These are phyloP conservation scores for Geosmithia flava DNA, from an alignment of 2,329 filamentous ascomycete genomes.

Conservation along the genomic window DNA sequence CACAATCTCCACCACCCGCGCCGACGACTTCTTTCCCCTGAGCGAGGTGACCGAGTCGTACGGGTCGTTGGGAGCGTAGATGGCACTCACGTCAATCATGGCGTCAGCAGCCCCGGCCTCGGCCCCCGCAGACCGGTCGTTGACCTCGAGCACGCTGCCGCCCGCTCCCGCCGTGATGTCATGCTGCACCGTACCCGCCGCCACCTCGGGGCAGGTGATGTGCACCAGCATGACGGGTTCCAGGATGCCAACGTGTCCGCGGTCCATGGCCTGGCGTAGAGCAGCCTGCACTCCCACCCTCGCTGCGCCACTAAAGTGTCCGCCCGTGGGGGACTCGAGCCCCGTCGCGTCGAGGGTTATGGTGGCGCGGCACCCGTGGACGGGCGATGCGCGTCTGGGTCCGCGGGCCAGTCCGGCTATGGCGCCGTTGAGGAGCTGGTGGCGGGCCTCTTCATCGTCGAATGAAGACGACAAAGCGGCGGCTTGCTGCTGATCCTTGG, in stretches of 20 bases:
- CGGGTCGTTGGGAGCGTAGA: slow-evolving; percentile 83
- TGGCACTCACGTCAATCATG: slow-evolving; percentile 54
- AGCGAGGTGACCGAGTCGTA: slow-evolving; percentile 51
- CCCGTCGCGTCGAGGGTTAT: slow-evolving; percentile 55
- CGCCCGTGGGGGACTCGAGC: slow-evolving; percentile 46
- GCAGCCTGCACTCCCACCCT: slow-evolving; percentile 53
- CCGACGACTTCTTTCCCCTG: slow-evolving; percentile 34
- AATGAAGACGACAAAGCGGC: no score
- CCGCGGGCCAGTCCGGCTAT: slow-evolving; percentile 76
- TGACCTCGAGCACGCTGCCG: slow-evolving; percentile 62
- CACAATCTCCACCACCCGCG: slow-evolving; percentile 52
- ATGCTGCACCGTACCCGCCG: slow-evolving; percentile 71
- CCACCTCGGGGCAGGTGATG: slow-evolving; percentile 74
- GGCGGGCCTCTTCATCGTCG: slow-evolving; percentile 35
- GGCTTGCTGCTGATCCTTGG: not conserved
- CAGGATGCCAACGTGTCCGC: slow-evolving; percentile 53
- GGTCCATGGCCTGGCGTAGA: slow-evolving; percentile 48
- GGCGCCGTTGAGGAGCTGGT: slow-evolving; percentile 64
- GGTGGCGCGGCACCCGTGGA: slow-evolving; percentile 63
- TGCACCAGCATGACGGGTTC: slow-evolving; percentile 89
- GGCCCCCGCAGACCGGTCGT: slow-evolving; percentile 31
- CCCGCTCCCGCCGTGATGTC: slow-evolving; percentile 63
- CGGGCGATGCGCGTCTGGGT: slow-evolving; percentile 65
- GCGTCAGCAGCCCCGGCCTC: slow-evolving; percentile 8
- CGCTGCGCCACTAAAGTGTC: slow-evolving; percentile 54